Conservation (phyloP, 73 alveolate genomes). For the Breviolum minutum region DNA sequence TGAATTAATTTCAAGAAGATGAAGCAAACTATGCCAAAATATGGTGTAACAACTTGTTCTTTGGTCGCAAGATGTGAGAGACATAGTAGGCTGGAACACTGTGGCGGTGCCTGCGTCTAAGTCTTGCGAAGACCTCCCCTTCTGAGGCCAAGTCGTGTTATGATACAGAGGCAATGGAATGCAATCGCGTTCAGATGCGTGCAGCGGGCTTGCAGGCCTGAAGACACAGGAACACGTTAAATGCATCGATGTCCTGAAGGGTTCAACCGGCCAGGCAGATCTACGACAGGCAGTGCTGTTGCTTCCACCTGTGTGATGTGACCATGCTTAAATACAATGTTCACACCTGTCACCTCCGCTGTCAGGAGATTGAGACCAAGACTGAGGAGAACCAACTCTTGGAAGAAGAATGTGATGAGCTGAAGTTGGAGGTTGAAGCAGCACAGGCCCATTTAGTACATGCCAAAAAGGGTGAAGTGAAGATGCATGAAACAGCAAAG, state of each 20-base stretch:
- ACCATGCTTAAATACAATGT: too few species aligned
- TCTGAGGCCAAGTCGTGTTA: neutral
- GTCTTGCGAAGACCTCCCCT: too few species aligned
- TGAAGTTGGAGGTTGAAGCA: neutral
- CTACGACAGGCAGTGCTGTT: neutral
- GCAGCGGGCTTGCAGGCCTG: conserved; percentile 25
- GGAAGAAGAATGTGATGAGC: conserved; percentile 37
- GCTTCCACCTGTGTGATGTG: too few species aligned
- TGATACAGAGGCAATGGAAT: neutral
- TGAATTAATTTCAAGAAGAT: too few species aligned
- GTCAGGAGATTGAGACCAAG: conserved; percentile 22
- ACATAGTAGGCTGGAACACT: too few species aligned
- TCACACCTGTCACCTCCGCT: too few species aligned
- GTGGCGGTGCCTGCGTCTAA: too few species aligned
- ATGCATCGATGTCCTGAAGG: too few species aligned
- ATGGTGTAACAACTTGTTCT: too few species aligned
- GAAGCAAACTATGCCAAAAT: too few species aligned
- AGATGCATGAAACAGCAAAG: neutral
- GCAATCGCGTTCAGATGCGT: conserved; percentile 15
- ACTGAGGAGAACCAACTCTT: neutral
- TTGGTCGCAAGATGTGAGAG: too few species aligned
- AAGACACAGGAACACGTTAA: neutral
- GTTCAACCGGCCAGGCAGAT: neutral
- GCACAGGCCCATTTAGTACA: neutral
- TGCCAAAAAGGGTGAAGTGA: neutral